phyloP scores from a whole-genome alignment of 2,329 filamentous ascomycete genomes.

The Diaporthe sp. region DNA sequence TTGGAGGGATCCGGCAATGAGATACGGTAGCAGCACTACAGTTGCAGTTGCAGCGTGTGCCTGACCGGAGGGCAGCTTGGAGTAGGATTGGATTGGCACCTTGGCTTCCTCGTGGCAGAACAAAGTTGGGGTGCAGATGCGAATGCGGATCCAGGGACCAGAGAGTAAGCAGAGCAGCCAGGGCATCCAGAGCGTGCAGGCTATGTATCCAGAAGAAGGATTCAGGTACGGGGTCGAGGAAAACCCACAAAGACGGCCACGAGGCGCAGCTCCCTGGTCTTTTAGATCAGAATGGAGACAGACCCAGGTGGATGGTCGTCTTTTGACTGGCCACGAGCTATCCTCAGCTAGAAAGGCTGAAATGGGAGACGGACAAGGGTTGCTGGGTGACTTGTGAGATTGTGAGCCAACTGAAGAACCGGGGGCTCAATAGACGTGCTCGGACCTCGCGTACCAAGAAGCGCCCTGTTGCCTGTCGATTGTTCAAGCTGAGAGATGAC shows the following conservation, averaged over 20 bases:
- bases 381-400: constrained; percentile 12
- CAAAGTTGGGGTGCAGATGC: constrained; percentile 18
- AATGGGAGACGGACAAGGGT: constrained; percentile 7
- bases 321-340: constrained; percentile 10
- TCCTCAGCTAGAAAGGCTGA: constrained; percentile 20
- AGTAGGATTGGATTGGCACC: constrained; percentile 31
- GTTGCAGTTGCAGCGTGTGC: background rate
- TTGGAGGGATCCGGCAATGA: constrained; percentile 21
- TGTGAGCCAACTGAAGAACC: constrained; percentile 4
- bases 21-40: background rate
- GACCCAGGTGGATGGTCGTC: background rate
- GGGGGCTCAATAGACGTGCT: background rate
- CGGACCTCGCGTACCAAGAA: constrained; percentile 11
- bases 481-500: constrained; percentile 1
- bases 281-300: constrained; percentile 11
- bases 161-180: background rate
- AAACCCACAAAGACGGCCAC: constrained; percentile 8
- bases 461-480: constrained; percentile 13
- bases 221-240: constrained; percentile 21
- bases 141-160: constrained; percentile 17
- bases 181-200: background rate
- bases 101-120: constrained; percentile 18
- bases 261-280: constrained; percentile 29
- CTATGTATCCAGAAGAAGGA: constrained; percentile 23
- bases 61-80: background rate